Evolutionary conservation across 108 stramenopile species (phyloP).

Genomic region (Phaeodactylum tricornutum): DNA sequence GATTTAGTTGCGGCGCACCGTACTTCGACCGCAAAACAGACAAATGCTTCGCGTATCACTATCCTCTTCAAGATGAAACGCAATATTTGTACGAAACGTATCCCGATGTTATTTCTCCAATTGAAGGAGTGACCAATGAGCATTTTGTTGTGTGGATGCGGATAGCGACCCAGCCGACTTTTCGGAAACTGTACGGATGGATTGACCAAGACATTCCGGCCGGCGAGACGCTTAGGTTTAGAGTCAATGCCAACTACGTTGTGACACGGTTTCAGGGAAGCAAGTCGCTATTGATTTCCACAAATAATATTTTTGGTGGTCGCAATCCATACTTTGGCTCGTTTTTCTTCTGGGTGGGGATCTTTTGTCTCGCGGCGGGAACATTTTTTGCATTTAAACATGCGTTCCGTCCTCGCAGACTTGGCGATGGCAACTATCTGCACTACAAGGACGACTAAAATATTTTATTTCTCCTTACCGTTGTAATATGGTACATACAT

Average conservation of each 20-base stretch:
- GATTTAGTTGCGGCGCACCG: slow-evolving; percentile 54
- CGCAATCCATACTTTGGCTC: slow-evolving; percentile 82
- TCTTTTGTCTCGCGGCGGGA: slow-evolving; percentile 58
- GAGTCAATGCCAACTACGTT: slow-evolving; percentile 78
- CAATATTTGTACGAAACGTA: slow-evolving; percentile 83
- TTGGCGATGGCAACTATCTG: slow-evolving; percentile 86
- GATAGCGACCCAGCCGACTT: slow-evolving; percentile 78
- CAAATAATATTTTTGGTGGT: slow-evolving; percentile 78
- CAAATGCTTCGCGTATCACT: slow-evolving; percentile 73
- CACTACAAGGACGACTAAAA: slow-evolving; percentile 74
- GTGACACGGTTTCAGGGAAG: slow-evolving; percentile 77
- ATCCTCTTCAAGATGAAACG: slow-evolving; percentile 77
- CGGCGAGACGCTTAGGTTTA: slow-evolving; percentile 58
- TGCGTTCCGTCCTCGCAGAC: slow-evolving; percentile 59
- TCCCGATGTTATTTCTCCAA: slow-evolving; percentile 59
- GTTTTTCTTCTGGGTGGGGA: slow-evolving; percentile 77
- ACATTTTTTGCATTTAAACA: slow-evolving; percentile 82
- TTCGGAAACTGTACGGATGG: slow-evolving; percentile 96
- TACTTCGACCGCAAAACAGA: slow-evolving; percentile 38
- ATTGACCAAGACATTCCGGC: slow-evolving; percentile 75
- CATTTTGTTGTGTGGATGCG: slow-evolving; percentile 99
- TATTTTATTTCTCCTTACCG: too few relatives aligned
- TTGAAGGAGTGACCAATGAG: slow-evolving; percentile 92
- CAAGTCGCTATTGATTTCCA: slow-evolving; percentile 83
- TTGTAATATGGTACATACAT: too few relatives aligned